Conservation (phyloP, 441 rosid species). For the Bruguiera hainesii region DNA sequence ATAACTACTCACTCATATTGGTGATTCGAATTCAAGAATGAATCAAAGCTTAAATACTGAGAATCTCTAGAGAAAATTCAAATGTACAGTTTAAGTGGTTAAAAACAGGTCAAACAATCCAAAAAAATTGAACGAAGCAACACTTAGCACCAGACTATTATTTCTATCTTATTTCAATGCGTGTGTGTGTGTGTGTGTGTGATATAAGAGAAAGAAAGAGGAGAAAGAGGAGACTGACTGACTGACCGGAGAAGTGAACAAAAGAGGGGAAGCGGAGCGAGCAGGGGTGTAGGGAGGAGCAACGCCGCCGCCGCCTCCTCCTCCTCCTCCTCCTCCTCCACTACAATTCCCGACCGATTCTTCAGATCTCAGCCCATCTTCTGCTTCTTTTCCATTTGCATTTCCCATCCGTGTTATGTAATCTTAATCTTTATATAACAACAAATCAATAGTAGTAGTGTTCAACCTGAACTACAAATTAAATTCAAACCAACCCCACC, state of each 20-base stretch:
- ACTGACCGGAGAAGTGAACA: constrained; percentile 69
- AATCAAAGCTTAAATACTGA: too few relatives aligned
- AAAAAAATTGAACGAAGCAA: neutral
- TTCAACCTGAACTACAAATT: too few relatives aligned
- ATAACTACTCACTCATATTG: too few relatives aligned
- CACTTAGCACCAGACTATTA: neutral
- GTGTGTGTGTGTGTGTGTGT: too few relatives aligned
- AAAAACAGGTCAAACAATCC: too few relatives aligned
- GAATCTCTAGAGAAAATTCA: too few relatives aligned
- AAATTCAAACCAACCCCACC: too few relatives aligned
- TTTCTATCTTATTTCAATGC: neutral
- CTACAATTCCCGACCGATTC: neutral
- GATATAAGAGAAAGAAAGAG: neutral
- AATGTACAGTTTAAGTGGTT: too few relatives aligned
- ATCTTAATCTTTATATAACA: too few relatives aligned
- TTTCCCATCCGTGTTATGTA: constrained; percentile 48
- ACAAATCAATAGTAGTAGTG: too few relatives aligned
- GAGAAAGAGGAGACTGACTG: neutral
- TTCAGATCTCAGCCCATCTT: constrained; percentile 33
- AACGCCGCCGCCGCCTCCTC: neutral
- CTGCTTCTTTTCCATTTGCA: constrained; percentile 48
- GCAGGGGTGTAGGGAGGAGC: constrained; percentile 46
- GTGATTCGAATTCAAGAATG: too few relatives aligned
- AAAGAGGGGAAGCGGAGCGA: constrained; percentile 57
- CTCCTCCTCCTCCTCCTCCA: constrained; percentile 12